Base-by-base conservation (phyloP, 2,329 filamentous ascomycete genomes). In the Pseudopyrenochaeta lycopersici region DNA sequence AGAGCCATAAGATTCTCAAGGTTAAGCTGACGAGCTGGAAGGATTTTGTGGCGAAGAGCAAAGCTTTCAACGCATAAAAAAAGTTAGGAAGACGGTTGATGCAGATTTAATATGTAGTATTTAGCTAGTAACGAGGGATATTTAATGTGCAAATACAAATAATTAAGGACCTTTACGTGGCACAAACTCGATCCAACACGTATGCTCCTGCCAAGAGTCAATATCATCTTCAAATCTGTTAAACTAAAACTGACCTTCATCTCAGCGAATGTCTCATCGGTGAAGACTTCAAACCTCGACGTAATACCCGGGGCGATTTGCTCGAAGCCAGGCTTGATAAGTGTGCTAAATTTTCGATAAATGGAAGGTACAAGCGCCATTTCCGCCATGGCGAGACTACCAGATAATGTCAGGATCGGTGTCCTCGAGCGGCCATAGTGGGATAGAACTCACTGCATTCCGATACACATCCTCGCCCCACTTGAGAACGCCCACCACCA, bases 291-390 rank as follows among this genome's bases (percentile, higher is more conserved):
- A 49, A 78, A 78, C 11, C 76, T 71, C 50, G 72, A 77, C 1
- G 75, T 79, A 29, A 79, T 76, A 1, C 73, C 76, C 0, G 78
- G 78, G 4, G 72, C 73, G 0, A 67, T 59, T 17, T 64, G 56
- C 18, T 75, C 68, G n/a, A 67, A 68, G 6, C 70, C 64, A 23
- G 58, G 46, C 2, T 42, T 67, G 58, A 81, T 43, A 15, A 17
- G 43, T 17, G 54, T 60, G 14, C 47, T 48, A 36, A 46, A 83
- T 23, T 63, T 69, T 44, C 77, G 65, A 62, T 83, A 82, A 4
- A 83, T 56, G 1, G 78, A 76, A 3, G 79, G 74, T 1, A 79
- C 63, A 7, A 83, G 62, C 1, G 77, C 80, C 80, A 83, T 82
- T 60, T 83, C 81, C 11, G 79, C 78, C 75, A 82, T 81, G 2